A percentile compares a stretch with the other conserved stretches of the same genome.
Conservation (phyloP, 768 basidiomycete genomes). For the Lactifluus rugatus region DNA sequence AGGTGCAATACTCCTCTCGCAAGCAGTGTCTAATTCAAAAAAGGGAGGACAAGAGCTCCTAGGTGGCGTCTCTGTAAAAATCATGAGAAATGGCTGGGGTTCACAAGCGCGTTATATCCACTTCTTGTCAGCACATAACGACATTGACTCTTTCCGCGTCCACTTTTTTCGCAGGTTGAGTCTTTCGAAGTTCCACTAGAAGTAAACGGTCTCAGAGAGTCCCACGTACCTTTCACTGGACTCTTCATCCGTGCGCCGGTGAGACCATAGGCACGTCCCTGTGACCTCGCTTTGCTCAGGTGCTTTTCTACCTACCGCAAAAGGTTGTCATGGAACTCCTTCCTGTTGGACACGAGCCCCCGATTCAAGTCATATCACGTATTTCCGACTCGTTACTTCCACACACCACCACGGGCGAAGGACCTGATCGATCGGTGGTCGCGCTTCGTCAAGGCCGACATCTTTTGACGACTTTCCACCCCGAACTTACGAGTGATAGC, state of each 20-base stretch:
- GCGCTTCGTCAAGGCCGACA: constrained; percentile 78
- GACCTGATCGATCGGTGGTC: constrained; percentile 58
- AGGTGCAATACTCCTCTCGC: constrained; percentile 81
- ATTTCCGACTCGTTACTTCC: constrained; percentile 47
- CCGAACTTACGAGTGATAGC: constrained; percentile 78
- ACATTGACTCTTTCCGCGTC: not conserved
- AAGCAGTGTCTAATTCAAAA: constrained; percentile 65
- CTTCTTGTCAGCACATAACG: not conserved
- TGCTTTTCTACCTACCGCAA: not conserved
- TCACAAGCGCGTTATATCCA: constrained; percentile 49
- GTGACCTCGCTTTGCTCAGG: not conserved
- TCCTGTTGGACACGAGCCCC: constrained; percentile 38
- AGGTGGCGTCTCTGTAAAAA: constrained; percentile 67
- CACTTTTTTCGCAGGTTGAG: constrained; percentile 47
- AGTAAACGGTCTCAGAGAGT: constrained; percentile 51
- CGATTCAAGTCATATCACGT: constrained; percentile 62
- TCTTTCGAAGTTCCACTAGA: constrained; percentile 78
- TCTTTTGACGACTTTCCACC: constrained; percentile 88
- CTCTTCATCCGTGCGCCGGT: constrained; percentile 95
- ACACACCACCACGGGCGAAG: constrained; percentile 33
- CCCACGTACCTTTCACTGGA: constrained; percentile 58
- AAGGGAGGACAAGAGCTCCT: constrained; percentile 83
- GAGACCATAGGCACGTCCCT: constrained; percentile 21
- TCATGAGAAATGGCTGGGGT: constrained; percentile 91
- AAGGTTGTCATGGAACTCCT: constrained; percentile 57